Base-by-base conservation (phyloP, 2,329 filamentous ascomycete species). In the Dactylellina sp. region DNA sequence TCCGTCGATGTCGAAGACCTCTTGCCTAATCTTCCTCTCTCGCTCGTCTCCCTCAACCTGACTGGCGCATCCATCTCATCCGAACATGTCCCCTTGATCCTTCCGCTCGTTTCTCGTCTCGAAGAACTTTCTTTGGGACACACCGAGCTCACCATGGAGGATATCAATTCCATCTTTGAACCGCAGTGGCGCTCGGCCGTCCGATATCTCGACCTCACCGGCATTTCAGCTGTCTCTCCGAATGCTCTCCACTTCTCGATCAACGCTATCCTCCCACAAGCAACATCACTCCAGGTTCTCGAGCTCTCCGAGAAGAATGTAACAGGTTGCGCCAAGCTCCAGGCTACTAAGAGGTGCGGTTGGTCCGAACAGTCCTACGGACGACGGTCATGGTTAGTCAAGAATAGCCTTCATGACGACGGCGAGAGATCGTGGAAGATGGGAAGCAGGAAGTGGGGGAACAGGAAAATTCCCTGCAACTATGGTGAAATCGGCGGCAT, bases 381-480 rank as follows among this genome's bases (percentile, higher is more conserved):
- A 81, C 86, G 79, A 82, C 85, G 35, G 81, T 86, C 53, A 16
- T 94, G 91, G 91, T 86, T 85, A 4, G 84, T 89, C 5, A 89
- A 88, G 59, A 75, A 66, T 44, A 53, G 37, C 42, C 12, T 22
- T 18, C 90, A 93, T 53, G 76, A 72, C 40, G 64, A 76, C 47
- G 57, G 88, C 1, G 81, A 83, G 50, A 84, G 89, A 32, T 82
- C 83, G 78, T 95, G 91, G 91, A 95, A 95, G 83, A 90, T 92
- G 89, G 91, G 91, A 32, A 91, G 91, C 53, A 87, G 88, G 77
- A 91, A 88, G 82, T 94, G 91, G 91, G 91, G 91, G 39, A 93
- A 93, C 88, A 86, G 90, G 75, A 95, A 88, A 80, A 81, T 86
- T 24, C 85, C 86, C 1, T 83, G 87, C 75, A 84, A 83, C 12